Percentiles rank a stretch among this genome's conserved stretches.
phyloP scores from a whole-genome alignment of 202 grass and related monocot genomes.

The Schoenoplectus tabernaemontani region DNA sequence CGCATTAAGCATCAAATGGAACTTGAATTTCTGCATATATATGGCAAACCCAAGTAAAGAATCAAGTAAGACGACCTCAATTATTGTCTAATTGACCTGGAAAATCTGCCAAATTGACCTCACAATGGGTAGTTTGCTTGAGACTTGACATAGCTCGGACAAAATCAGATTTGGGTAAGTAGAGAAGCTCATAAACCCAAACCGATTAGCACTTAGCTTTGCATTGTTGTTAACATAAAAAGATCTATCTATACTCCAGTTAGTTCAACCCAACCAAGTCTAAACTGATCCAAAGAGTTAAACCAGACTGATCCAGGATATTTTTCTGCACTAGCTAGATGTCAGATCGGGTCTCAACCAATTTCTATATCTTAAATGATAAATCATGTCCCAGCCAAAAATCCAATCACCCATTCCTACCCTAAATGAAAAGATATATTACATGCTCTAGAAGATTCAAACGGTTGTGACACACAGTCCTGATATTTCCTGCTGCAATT shows the following conservation, averaged over 20 bases:
- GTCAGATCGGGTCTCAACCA: neutral
- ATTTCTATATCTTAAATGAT: neutral
- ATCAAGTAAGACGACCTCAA: neutral
- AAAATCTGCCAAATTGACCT: neutral
- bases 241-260: neutral
- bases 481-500: conserved; percentile 79
- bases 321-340: neutral
- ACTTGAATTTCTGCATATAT: conserved; percentile 65
- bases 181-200: neutral
- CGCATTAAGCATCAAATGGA: conserved; percentile 89
- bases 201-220: neutral
- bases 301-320: neutral
- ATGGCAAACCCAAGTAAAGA: neutral
- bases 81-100: neutral
- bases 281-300: neutral
- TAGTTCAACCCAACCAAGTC: neutral
- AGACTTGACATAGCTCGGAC: neutral
- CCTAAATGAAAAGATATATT: conserved; percentile 24
- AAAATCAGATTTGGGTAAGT: neutral
- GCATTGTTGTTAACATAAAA: neutral
- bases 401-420: neutral
- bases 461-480: conserved; percentile 91
- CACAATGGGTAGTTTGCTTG: neutral
- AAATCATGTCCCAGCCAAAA: neutral
- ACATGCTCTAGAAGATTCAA: conserved; percentile 96